Percentiles rank a stretch among this genome's conserved stretches.
Evolutionary conservation across 2,329 filamentous ascomycete genomes (phyloP).

Genomic region (Penicillium polonicum): DNA sequence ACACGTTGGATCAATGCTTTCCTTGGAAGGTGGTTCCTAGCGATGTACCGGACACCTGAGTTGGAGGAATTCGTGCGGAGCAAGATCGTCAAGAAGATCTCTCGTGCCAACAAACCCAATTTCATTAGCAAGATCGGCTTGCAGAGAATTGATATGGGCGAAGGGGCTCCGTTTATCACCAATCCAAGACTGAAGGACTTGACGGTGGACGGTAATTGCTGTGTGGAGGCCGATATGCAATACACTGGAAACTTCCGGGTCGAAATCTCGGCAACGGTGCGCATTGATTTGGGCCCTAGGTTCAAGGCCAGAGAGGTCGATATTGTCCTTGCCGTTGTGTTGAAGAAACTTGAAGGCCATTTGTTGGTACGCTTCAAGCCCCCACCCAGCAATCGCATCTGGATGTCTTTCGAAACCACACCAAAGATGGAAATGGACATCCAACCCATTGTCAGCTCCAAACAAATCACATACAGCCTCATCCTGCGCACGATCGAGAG

Average conservation of each 20-base stretch:
- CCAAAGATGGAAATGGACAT: slow-evolving; percentile 93
- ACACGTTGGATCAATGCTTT: slow-evolving; percentile 93
- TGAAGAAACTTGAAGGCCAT: slow-evolving; percentile 84
- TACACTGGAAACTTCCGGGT: slow-evolving; percentile 88
- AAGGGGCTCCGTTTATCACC: slow-evolving; percentile 82
- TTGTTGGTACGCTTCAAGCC: slow-evolving; percentile 85
- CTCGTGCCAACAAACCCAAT: slow-evolving; percentile 84
- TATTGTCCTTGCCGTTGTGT: slow-evolving; percentile 77
- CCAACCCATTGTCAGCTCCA: slow-evolving; percentile 89
- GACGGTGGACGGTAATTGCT: slow-evolving; percentile 86
- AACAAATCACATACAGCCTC: slow-evolving; percentile 91
- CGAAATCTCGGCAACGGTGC: slow-evolving; percentile 87
- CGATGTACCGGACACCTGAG: slow-evolving; percentile 79
- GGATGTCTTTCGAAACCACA: slow-evolving; percentile 92
- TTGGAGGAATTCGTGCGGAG: slow-evolving; percentile 74
- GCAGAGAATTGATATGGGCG: slow-evolving; percentile 79
- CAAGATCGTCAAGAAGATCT: slow-evolving; percentile 95
- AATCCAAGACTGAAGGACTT: slow-evolving; percentile 86
- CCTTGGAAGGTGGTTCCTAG: slow-evolving; percentile 82
- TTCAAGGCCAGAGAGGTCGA: slow-evolving; percentile 92
- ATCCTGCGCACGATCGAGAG: slow-evolving; percentile 93
- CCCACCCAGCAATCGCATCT: slow-evolving; percentile 91
- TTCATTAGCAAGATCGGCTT: slow-evolving; percentile 86
- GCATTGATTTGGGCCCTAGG: slow-evolving; percentile 81
- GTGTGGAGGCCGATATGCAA: slow-evolving; percentile 79